phyloP scores from a whole-genome alignment of 805 yeast genomes.

The Ogataea nakhonphanomensis region DNA sequence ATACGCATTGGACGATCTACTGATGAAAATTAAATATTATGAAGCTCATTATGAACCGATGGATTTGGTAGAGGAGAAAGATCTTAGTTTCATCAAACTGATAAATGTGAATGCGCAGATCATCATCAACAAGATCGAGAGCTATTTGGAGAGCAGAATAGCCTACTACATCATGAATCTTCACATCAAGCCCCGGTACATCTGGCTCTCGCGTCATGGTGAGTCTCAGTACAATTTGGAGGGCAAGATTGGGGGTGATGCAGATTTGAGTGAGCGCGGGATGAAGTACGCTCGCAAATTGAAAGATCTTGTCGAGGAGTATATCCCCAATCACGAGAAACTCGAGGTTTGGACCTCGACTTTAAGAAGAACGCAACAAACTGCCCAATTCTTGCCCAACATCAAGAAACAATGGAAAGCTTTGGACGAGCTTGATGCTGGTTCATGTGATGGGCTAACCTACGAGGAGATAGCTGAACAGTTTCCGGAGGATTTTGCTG shows the following conservation, averaged over 20 bases:
- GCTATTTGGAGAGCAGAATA: constrained; percentile 86
- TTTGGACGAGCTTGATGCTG: constrained; percentile 93
- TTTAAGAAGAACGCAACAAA: constrained; percentile 84
- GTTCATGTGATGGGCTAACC: constrained; percentile 95
- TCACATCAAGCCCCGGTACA: constrained; percentile 86
- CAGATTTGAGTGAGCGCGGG: constrained; percentile 80
- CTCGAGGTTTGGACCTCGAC: constrained; percentile 97
- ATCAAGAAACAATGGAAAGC: constrained; percentile 94
- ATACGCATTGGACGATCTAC: constrained; percentile 67
- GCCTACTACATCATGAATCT: constrained; percentile 95
- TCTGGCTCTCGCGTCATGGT: constrained; percentile 95
- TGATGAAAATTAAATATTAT: constrained; percentile 69
- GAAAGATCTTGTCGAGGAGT: constrained; percentile 68
- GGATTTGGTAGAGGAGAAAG: constrained; percentile 52
- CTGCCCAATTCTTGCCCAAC: constrained; percentile 78
- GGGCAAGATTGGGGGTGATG: constrained; percentile 96
- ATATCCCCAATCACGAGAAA: constrained; percentile 57
- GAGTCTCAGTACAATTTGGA: constrained; percentile 89
- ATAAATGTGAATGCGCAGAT: constrained; percentile 87
- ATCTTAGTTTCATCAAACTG: constrained; percentile 79
- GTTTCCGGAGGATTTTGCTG: constrained; percentile 93
- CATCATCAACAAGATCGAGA: constrained; percentile 79
- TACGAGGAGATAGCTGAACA: constrained; percentile 83
- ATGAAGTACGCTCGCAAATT: constrained; percentile 76
- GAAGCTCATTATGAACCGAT: constrained; percentile 76